Base-by-base conservation (phyloP, 1,284 basidiomycete genomes). In the Malassezia globosa region DNA sequence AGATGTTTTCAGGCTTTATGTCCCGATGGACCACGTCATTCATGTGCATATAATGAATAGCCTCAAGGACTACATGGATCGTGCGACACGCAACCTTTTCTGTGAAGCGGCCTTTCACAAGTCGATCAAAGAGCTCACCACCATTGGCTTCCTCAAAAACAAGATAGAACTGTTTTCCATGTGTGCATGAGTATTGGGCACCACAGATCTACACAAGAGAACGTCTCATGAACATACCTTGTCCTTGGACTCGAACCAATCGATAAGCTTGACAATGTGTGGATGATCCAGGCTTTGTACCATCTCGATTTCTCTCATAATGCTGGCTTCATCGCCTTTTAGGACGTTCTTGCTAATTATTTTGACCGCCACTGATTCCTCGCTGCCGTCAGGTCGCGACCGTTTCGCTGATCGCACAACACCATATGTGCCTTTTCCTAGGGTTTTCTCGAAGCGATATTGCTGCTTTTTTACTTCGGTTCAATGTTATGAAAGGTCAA, bases 1-100 rank as follows among this genome's bases (percentile, higher is more conserved):
- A 77, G 53, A 94, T 92, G 68, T 96, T 95, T 73, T 96, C 90
- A 0, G 90, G 63, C 43, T 72, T 71, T 54, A 71, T 61, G 42
- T 71, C 68, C 26, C 66, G 60, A 35, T 69, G 68, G 3, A 69
- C 63, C 22, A 65, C 68, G 48, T 68, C 60, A 51, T 71, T 60
- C 7, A 60, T 55, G 35, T 71, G 68, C 14, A 71, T 61, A 42
- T 71, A 71, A 29, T 58, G 57, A 29, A 71, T 62, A 8, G 66
- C 66, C 10, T 59, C 59, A 10, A 68, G 51, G 4, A 71, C 56
- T 2, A 66, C 56, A 18, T 60, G 49, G 48, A 71, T 66, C 26
- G 61, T 61, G 5, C 56, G 50, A 41, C 62, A 62, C 1, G 72
- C 72, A 37, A 72, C 72, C 1, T 45, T 44, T 52, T 74, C 73